phyloP scores from a whole-genome alignment of 345 rosid species.

The Sonneratia alba region DNA sequence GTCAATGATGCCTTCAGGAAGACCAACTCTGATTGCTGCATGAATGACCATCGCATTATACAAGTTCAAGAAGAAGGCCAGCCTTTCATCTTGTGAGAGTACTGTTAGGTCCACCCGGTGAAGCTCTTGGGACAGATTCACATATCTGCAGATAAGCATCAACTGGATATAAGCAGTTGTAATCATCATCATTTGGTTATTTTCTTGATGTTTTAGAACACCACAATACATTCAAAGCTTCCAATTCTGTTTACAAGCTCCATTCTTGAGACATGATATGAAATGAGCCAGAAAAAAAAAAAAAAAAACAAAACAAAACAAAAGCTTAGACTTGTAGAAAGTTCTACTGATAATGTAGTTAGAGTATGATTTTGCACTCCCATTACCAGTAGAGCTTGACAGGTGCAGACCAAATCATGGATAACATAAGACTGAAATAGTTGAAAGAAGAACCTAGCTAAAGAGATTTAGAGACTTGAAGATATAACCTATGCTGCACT shows the following conservation, averaged over 20 bases:
- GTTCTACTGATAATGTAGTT: background rate
- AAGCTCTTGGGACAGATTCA: slow-evolving; percentile 54
- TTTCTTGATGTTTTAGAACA: background rate
- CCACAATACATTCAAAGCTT: background rate
- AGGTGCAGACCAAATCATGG: background rate
- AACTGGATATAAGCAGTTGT: background rate
- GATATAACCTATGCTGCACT: background rate
- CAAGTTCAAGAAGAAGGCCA: slow-evolving; percentile 76
- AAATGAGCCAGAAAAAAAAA: too few relatives aligned
- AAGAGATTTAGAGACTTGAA: background rate
- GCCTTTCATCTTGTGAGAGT: slow-evolving; percentile 47
- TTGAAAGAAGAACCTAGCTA: background rate
- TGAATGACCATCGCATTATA: slow-evolving; percentile 92
- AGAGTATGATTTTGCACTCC: background rate
- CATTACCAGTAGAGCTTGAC: background rate
- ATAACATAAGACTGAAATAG: background rate
- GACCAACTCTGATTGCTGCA: slow-evolving; percentile 60
- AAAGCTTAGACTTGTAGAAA: background rate
- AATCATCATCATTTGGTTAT: background rate
- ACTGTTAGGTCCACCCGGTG: slow-evolving; percentile 57
- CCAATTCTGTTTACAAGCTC: background rate
- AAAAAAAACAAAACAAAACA: background rate
- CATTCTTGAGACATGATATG: too few relatives aligned
- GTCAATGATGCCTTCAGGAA: slow-evolving; percentile 54
- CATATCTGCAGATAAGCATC: slow-evolving; percentile 36